phyloP scores from a whole-genome alignment of 1,284 basidiomycete species.

The Kwoniella shivajii region DNA sequence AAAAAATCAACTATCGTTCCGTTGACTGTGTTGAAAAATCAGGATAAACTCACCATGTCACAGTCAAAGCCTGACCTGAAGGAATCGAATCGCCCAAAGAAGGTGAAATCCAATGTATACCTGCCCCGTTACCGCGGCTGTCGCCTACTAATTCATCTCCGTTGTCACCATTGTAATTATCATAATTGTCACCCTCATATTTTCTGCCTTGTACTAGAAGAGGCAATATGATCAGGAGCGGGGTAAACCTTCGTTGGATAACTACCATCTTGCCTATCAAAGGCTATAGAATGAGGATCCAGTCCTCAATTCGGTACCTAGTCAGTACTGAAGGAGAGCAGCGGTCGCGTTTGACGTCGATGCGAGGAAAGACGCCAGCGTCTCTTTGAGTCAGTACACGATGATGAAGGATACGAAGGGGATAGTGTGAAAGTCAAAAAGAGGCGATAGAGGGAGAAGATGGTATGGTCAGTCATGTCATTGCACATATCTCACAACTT shows the following conservation, averaged over 20 bases:
- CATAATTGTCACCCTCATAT: background rate
- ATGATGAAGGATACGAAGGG: background rate
- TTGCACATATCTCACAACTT: too few relatives aligned
- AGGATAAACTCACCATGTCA: slow-evolving; percentile 15
- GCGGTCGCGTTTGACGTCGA: background rate
- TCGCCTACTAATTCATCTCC: too few relatives aligned
- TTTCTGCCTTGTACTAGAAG: background rate
- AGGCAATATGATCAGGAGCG: background rate
- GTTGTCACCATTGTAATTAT: background rate
- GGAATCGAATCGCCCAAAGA: slow-evolving; percentile 4
- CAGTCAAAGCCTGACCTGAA: slow-evolving; percentile 15
- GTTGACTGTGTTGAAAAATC: background rate
- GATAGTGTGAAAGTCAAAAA: background rate
- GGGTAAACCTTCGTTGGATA: background rate
- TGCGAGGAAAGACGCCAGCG: slow-evolving; percentile 4
- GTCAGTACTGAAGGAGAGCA: background rate
- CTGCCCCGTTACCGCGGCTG: too few relatives aligned
- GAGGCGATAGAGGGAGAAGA: background rate
- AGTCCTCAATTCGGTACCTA: too few relatives aligned
- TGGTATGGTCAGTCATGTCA: too few relatives aligned
- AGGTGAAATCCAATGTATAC: slow-evolving; percentile 17
- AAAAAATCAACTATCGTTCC: background rate
- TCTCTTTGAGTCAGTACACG: background rate
- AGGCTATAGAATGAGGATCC: background rate
- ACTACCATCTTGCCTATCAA: slow-evolving; percentile 5